Base-by-base conservation (phyloP, 163 green algal species). In the Volvox carteri region DNA sequence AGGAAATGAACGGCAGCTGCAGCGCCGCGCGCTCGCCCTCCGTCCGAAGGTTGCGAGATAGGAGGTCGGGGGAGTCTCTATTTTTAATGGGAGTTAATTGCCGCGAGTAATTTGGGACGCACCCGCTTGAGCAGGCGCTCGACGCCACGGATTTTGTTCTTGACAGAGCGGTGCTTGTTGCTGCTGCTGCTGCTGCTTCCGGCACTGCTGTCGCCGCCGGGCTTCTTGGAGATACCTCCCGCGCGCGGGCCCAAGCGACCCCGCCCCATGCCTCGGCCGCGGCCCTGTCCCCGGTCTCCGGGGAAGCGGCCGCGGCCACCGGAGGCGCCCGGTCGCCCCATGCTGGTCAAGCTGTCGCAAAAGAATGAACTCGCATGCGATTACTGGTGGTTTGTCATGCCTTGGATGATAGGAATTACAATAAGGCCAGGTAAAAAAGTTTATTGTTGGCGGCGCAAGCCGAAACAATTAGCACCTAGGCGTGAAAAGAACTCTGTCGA, bases 81-180 rank as follows among this genome's bases (percentile, higher is more conserved):
- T n/a, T n/a, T n/a, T n/a, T n/a, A n/a, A n/a, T n/a, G n/a, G n/a
- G n/a, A n/a, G n/a, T n/a, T n/a, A n/a, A n/a, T n/a, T n/a, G n/a
- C n/a, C n/a, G n/a, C n/a, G n/a, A n/a, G n/a, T n/a, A n/a, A n/a
- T n/a, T 77, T 52, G 23, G 35, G 62, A n/a, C 70, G 11, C 68
- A 78, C 52, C 68, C 25, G 41, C 54, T 67, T 79, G 14, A 97
- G 84, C 41, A 97, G 92, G 0, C 95, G 75, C 84, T 95, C 87
- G 8, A 96, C 72, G 11, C 80, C 86, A 9, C 95, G 81, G 16
- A 97, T 96, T 39, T 94, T 86, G 56, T 96, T 95, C 48, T 96
- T 97, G 1, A 94, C 30, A 4, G 95, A 95, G 1, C 74, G 78
- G 39, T 86, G 74, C 84, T 96, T 95, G 42, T 87, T 92, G 39